Percentiles rank a stretch among this genome's conserved stretches.
These are phyloP conservation scores for Phytophthora vignae DNA, from an alignment of 352 stramenopile genomes.

Conservation along the genomic window DNA sequence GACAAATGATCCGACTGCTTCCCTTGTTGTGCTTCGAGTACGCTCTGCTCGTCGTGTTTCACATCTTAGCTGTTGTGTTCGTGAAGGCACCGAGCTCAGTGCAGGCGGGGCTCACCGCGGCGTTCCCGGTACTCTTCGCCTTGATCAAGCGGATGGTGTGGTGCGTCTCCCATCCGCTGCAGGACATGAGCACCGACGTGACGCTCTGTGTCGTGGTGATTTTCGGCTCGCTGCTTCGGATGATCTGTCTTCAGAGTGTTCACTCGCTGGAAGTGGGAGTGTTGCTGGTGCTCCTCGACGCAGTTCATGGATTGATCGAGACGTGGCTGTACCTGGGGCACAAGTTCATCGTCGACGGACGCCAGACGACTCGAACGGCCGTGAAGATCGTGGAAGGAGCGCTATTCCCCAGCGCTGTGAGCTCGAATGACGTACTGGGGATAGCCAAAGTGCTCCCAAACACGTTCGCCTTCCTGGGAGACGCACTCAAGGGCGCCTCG, in stretches of 20 bases:
- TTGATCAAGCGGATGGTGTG: conserved; percentile 33
- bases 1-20: not conserved
- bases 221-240: conserved; percentile 37
- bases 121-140: conserved; percentile 20
- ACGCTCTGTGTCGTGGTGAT: conserved; percentile 37
- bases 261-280: conserved; percentile 6
- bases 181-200: conserved; percentile 37
- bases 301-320: conserved; percentile 18
- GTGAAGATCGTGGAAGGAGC: conserved; percentile 34
- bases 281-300: conserved; percentile 19
- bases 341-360: conserved; percentile 32
- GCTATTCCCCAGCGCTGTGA: not conserved
- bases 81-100: not conserved
- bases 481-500: conserved; percentile 2
- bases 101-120: conserved; percentile 20
- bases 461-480: conserved; percentile 1
- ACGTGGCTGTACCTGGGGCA: conserved; percentile 28
- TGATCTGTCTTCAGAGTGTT: conserved; percentile 31
- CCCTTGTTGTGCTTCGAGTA: conserved; percentile 10
- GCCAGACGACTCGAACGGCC: conserved; percentile 17
- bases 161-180: conserved; percentile 18
- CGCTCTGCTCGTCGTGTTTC: conserved; percentile 28
- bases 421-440: conserved; percentile 7
- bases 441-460: conserved; percentile 1
- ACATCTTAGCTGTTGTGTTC: conserved; percentile 28